Percentiles rank a stretch among this genome's conserved stretches.
phyloP scores from a whole-genome alignment of 129 eudicot species.

The Chrysanthemum makinoi region DNA sequence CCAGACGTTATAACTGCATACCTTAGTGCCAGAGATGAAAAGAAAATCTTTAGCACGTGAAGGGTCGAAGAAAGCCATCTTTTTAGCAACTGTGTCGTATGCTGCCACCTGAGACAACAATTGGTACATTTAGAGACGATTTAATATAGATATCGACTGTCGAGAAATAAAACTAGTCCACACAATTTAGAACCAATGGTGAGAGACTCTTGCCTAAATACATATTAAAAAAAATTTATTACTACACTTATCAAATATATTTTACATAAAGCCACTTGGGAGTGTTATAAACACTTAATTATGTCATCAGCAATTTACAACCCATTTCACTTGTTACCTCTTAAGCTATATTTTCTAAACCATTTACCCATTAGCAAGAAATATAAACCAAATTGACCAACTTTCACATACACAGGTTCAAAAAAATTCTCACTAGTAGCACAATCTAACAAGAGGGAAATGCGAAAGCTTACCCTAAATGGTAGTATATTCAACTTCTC shows the following conservation, averaged over 20 bases:
- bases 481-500: constrained; percentile 86
- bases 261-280: background rate
- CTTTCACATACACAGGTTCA: background rate
- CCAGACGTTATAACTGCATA: constrained; percentile 13
- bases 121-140: background rate
- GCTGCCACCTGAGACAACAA: constrained; percentile 70
- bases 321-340: background rate
- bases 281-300: background rate
- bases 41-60: constrained; percentile 81
- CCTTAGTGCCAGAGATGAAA: constrained; percentile 93
- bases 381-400: background rate
- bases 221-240: background rate
- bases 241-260: too few relatives aligned
- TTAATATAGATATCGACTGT: background rate
- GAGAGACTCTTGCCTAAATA: background rate
- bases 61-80: constrained; percentile 89
- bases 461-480: constrained; percentile 65
- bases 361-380: background rate
- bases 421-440: background rate
- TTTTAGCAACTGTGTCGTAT: constrained; percentile 61
- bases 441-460: constrained; percentile 2
- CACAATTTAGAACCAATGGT: background rate
- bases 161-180: constrained; percentile 1
- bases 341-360: background rate
- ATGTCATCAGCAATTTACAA: background rate